Evolutionary conservation across 2,329 filamentous ascomycete genomes (phyloP).

Genomic region (Alternaria burnsii): DNA sequence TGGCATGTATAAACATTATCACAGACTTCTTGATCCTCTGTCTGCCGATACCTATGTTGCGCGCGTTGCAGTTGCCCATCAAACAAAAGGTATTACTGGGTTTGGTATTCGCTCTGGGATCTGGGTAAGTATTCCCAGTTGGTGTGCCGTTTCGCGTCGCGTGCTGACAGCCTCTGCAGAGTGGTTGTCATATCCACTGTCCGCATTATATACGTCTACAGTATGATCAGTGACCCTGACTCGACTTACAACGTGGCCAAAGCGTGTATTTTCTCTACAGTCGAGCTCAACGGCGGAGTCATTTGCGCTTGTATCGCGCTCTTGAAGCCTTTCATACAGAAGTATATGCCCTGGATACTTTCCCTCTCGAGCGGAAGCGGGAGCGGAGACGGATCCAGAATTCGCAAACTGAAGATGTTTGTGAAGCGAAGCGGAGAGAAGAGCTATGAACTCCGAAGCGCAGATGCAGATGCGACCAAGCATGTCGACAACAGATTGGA

Average conservation of each 20-base stretch:
- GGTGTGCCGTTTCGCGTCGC: neutral
- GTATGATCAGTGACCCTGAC: conserved; percentile 26
- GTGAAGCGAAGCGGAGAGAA: conserved; percentile 9
- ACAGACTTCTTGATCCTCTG: conserved; percentile 48
- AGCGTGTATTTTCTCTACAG: conserved; percentile 27
- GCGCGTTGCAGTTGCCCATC: conserved; percentile 33
- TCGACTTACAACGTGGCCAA: conserved; percentile 29
- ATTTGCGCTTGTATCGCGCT: conserved; percentile 28
- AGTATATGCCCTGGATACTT: conserved; percentile 21
- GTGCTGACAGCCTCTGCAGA: conserved; percentile 10
- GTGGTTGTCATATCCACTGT: conserved; percentile 30
- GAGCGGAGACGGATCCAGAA: conserved; percentile 11
- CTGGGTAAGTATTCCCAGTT: conserved; percentile 17
- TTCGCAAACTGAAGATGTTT: conserved; percentile 17
- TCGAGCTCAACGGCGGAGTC: conserved; percentile 31
- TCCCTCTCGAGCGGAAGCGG: conserved; percentile 17
- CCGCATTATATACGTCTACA: conserved; percentile 32
- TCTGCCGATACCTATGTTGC: conserved; percentile 36
- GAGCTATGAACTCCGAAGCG: conserved; percentile 14
- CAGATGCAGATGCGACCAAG: conserved; percentile 1
- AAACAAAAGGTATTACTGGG: conserved; percentile 41
- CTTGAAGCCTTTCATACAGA: conserved; percentile 27
- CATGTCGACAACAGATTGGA: conserved; percentile 2
- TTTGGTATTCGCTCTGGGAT: conserved; percentile 42
- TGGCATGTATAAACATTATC: conserved; percentile 43